These are phyloP conservation scores for Teratosphaeria pseudoeucalypti DNA, from an alignment of 2,329 filamentous ascomycete species.

Conservation along the genomic window DNA sequence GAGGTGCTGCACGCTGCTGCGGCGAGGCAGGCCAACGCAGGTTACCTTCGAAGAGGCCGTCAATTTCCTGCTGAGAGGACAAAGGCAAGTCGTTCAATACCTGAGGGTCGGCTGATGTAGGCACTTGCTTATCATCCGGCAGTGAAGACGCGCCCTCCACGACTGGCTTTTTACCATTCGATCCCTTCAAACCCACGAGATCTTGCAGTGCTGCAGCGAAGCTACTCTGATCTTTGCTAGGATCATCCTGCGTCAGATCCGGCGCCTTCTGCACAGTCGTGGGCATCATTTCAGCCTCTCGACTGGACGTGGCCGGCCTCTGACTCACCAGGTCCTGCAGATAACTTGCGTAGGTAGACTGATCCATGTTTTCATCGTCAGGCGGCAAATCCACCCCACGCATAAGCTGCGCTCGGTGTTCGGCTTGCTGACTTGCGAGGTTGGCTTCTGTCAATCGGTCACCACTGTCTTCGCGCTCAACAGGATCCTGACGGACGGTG, in stretches of 20 bases:
- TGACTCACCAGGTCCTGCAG: slow-evolving; percentile 9
- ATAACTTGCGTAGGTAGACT: slow-evolving; percentile 15
- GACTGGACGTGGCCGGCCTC: not conserved
- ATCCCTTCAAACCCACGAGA: not conserved
- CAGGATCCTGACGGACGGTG: not conserved
- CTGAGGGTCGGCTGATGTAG: not conserved
- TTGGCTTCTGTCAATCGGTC: slow-evolving; percentile 22
- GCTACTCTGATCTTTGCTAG: not conserved
- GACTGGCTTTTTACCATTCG: not conserved
- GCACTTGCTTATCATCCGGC: not conserved
- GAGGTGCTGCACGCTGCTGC: not conserved
- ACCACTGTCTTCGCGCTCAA: not conserved
- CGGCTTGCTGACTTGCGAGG: slow-evolving; percentile 22
- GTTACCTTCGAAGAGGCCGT: slow-evolving; percentile 4
- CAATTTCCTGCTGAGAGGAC: slow-evolving; percentile 6
- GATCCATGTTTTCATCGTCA: slow-evolving; percentile 22
- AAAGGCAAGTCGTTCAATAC: not conserved
- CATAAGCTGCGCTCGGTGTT: slow-evolving; percentile 8
- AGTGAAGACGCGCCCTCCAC: not conserved
- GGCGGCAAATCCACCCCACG: slow-evolving; percentile 20
- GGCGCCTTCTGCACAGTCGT: not conserved
- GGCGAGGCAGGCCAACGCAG: slow-evolving; percentile 8
- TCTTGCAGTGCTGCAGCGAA: not conserved
- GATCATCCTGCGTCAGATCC: not conserved
- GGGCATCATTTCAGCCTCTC: not conserved